Evolutionary conservation across 345 rosid species (phyloP), one percentile per base, ranked within the genome.

Genomic region (Corymbia maculata): DNA sequence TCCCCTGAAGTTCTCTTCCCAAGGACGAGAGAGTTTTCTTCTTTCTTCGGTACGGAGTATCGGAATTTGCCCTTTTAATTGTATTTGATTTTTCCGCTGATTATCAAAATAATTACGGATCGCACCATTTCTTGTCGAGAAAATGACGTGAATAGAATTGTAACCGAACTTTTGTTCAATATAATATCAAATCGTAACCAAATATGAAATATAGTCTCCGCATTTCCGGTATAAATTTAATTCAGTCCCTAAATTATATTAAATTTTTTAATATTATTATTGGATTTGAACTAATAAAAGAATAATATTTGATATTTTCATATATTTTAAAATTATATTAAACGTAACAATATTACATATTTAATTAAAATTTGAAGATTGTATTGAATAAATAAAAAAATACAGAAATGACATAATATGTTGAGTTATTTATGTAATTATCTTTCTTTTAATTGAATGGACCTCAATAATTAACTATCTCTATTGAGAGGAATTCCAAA

Each of bases 121-220:
- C 11, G 22, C 57, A 17, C 8, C 42, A 36, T 36, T 36, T 36
- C 42, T 36, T 36, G 42, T 36, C 4, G 42, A 36, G 42, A 36
- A 36, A 36, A 36, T 36, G 42, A 36, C 42, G 42, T 36, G 42
- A 36, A 36, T 36, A 36, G 42, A 36, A 36, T 36, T 36, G 42
- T 36, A 36, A 36, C 42, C 42, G 42, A 36, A 36, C 42, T 36
- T 36, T 36, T 36, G 42, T 36, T 36, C 42, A 36, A 36, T 36
- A 36, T 36, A 36, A 36, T 36, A 36, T 36, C 42, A 36, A 36
- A 36, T 36, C 42, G 42, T 36, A 36, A 36, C 42, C 42, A 36
- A 36, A 36, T 9, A 1, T 2, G 3, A 8, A 55, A 55, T 1
- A 55, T 55, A 0, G 24, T 55, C 24, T 1, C 0, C 0, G 61